phyloP scores from a whole-genome alignment of 2,329 filamentous ascomycete genomes.

The Stachybotrys elegans region DNA sequence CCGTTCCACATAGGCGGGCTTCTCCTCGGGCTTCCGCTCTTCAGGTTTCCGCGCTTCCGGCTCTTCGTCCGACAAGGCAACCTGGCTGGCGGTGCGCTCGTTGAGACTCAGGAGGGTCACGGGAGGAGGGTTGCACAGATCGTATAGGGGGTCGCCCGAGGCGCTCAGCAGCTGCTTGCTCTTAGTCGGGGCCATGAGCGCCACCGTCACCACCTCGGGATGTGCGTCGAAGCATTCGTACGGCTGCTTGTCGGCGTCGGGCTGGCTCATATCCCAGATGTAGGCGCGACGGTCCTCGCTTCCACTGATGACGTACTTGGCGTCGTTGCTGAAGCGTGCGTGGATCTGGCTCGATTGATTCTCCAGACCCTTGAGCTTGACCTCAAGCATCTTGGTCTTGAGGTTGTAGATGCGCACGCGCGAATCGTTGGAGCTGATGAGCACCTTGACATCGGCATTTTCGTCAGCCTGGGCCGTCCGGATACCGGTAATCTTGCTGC shows the following conservation, averaged over 20 bases:
- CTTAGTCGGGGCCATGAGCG: slow-evolving; percentile 74
- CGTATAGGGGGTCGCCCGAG: slow-evolving; percentile 90
- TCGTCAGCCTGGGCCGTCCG: slow-evolving; percentile 58
- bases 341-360: slow-evolving; percentile 88
- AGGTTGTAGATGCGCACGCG: slow-evolving; percentile 86
- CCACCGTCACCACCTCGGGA: slow-evolving; percentile 81
- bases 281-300: slow-evolving; percentile 89
- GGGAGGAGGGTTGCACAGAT: slow-evolving; percentile 91
- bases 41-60: slow-evolving; percentile 23
- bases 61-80: slow-evolving; percentile 29
- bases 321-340: slow-evolving; percentile 83
- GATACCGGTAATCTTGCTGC: slow-evolving; percentile 96
- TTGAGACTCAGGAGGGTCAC: slow-evolving; percentile 73
- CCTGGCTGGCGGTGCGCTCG: slow-evolving; percentile 47
- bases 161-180: slow-evolving; percentile 72
- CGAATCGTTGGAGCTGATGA: slow-evolving; percentile 94
- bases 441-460: slow-evolving; percentile 69
- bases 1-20: slow-evolving; percentile 71
- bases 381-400: slow-evolving; percentile 75
- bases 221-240: slow-evolving; percentile 91
- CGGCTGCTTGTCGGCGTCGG: slow-evolving; percentile 66
- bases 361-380: slow-evolving; percentile 88
- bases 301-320: slow-evolving; percentile 80
- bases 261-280: slow-evolving; percentile 63
- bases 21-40: slow-evolving; percentile 54